Percentiles rank a stretch among this genome's conserved stretches.
These are phyloP conservation scores for Bacidia rubella DNA, from an alignment of 495 filamentous ascomycete genomes.

Conservation along the genomic window DNA sequence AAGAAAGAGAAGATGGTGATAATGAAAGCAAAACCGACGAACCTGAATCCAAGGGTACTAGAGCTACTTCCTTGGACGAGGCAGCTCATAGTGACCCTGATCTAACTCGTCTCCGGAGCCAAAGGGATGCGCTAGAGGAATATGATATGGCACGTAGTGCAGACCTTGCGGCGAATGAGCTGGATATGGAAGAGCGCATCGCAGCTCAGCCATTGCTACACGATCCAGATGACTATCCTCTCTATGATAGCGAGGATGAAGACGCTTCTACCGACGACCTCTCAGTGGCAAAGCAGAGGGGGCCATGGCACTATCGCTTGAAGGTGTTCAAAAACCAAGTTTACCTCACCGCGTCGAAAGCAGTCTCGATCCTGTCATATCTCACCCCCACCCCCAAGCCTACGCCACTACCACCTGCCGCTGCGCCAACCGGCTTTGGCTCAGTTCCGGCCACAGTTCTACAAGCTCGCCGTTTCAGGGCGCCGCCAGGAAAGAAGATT, in stretches of 20 bases:
- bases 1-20: conserved; percentile 24
- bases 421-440: conserved; percentile 26
- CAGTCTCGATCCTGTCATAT: conserved; percentile 32
- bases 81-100: conserved; percentile 15
- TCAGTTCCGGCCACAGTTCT: conserved; percentile 31
- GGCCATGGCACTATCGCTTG: conserved; percentile 55
- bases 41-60: conserved; percentile 6
- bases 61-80: conserved; percentile 3
- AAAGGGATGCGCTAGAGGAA: conserved; percentile 32
- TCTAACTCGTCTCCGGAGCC: conserved; percentile 30
- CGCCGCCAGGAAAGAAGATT: conserved; percentile 62
- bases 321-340: conserved; percentile 38
- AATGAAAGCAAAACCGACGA: conserved; percentile 1
- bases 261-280: conserved; percentile 40
- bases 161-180: conserved; percentile 34
- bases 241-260: conserved; percentile 82
- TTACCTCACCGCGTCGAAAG: conserved; percentile 25
- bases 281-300: conserved; percentile 58
- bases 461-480: conserved; percentile 53
- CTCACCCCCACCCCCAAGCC: conserved; percentile 47
- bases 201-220: conserved; percentile 44
- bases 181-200: conserved; percentile 68
- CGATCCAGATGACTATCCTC: conserved; percentile 52
- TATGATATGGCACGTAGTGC: conserved; percentile 33
- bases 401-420: conserved; percentile 43